A percentile compares a stretch with the other conserved stretches of the same genome.
These are phyloP conservation scores for Podila horticola DNA, from an alignment of 192 early-diverging fungal species.

Conservation along the genomic window DNA sequence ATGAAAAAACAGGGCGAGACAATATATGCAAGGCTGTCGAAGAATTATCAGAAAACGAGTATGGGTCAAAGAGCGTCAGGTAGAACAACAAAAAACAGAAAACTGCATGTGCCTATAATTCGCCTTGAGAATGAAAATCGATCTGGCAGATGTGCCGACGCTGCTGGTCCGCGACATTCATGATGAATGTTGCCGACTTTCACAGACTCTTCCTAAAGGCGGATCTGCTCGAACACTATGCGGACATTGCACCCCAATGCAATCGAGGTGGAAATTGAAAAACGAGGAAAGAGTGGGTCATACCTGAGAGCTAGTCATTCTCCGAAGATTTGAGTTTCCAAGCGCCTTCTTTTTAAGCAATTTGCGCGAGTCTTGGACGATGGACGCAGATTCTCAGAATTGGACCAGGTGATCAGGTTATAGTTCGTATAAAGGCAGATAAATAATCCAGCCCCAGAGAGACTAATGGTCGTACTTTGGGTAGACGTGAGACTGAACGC, in stretches of 20 bases:
- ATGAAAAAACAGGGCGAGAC: background rate
- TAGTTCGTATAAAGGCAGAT: no score
- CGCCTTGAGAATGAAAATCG: background rate
- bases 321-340: no score
- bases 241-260: background rate
- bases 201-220: background rate
- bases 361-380: no score
- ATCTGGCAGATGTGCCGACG: background rate
- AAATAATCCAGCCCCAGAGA: no score
- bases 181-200: background rate
- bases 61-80: background rate
- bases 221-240: background rate
- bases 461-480: no score
- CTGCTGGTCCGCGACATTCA: background rate
- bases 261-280: background rate
- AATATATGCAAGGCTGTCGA: background rate
- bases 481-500: no score
- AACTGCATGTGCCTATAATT: background rate
- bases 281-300: no score
- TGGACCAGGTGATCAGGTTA: no score
- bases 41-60: background rate
- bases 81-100: background rate
- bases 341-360: no score
- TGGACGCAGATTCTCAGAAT: no score
- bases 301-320: no score